These are phyloP conservation scores for Citrus glauca DNA, from an alignment of 345 rosid species.

Conservation along the genomic window DNA sequence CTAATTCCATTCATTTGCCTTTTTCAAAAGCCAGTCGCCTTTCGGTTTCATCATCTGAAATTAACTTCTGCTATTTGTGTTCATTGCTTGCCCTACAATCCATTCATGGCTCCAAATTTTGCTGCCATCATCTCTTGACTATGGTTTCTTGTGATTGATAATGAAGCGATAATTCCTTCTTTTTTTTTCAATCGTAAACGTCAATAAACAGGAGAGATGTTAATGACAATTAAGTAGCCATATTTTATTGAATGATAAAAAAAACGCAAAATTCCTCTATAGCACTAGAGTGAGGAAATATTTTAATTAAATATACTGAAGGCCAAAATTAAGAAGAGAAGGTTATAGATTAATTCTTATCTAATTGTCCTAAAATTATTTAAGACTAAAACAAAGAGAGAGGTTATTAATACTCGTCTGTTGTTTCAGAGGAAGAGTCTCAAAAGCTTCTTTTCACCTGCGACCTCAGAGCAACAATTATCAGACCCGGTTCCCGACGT, in stretches of 20 bases:
- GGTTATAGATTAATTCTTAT: too few species aligned
- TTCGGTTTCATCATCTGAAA: background rate
- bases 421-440: slow-evolving; percentile 26
- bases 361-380: too few species aligned
- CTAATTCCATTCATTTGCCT: background rate
- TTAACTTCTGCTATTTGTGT: background rate
- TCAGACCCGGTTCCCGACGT: slow-evolving; percentile 19
- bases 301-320: background rate
- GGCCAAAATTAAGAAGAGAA: too few species aligned
- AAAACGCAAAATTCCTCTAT: background rate
- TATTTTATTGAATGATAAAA: too few species aligned
- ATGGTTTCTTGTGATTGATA: background rate
- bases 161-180: too few species aligned
- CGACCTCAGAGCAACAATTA: background rate
- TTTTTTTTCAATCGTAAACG: too few species aligned
- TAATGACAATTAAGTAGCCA: too few species aligned
- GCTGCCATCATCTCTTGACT: background rate
- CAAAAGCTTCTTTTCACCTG: slow-evolving; percentile 31
- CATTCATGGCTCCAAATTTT: background rate
- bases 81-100: background rate
- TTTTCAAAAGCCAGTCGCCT: slow-evolving; percentile 12
- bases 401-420: too few species aligned
- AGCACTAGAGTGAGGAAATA: background rate
- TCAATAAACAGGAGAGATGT: too few species aligned
- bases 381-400: background rate